phyloP scores from a whole-genome alignment of 306 rosid species.

The Inga leiocalycina region DNA sequence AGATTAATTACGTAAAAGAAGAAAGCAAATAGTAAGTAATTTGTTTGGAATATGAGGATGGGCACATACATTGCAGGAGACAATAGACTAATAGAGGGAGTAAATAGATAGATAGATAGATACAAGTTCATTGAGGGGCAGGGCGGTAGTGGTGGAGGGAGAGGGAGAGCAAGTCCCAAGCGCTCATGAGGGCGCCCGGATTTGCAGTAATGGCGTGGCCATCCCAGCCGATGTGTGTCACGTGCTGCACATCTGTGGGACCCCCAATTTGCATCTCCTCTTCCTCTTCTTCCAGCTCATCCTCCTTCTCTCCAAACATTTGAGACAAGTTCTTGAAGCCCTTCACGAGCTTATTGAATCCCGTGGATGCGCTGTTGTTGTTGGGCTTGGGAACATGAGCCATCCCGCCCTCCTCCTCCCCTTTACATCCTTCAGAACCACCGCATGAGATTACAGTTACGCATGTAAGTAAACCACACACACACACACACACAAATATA shows the following conservation, averaged over 20 bases:
- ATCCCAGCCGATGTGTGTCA: slow-evolving; percentile 94
- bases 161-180: slow-evolving; percentile 68
- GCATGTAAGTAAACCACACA: not conserved
- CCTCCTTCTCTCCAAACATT: slow-evolving; percentile 88
- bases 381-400: slow-evolving; percentile 51
- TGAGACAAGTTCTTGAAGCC: slow-evolving; percentile 92
- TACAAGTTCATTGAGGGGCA: not conserved
- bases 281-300: slow-evolving; percentile 5
- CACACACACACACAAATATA: too few species aligned
- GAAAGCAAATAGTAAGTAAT: not conserved
- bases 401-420: slow-evolving; percentile 36
- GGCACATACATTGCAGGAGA: not conserved
- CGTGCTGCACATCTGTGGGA: slow-evolving; percentile 95
- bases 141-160: not conserved
- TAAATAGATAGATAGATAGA: not conserved
- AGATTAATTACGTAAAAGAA: not conserved
- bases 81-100: not conserved
- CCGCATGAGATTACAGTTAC: too few species aligned
- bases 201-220: slow-evolving; percentile 40
- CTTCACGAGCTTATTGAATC: slow-evolving; percentile 69
- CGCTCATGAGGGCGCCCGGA: slow-evolving; percentile 26
- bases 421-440: slow-evolving; percentile 42
- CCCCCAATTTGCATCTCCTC: slow-evolving; percentile 79
- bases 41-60: not conserved
- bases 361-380: slow-evolving; percentile 35